Evolutionary conservation across 106 monocot species (phyloP).

Genomic region (Alisma plantagoaquatica): DNA sequence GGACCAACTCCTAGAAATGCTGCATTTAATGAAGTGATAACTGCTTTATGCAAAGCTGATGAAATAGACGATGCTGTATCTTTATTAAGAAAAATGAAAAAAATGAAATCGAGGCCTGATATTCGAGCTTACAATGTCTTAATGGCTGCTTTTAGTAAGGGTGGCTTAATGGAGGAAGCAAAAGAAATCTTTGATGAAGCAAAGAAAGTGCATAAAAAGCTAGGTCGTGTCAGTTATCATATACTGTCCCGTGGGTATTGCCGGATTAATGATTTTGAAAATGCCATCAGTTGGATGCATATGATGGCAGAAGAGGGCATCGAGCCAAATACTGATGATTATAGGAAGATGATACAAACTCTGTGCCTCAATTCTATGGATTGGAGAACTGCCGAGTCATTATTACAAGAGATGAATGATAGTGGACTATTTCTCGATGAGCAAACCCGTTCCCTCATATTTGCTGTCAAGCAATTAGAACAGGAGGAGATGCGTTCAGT

Average conservation of each 20-base stretch:
- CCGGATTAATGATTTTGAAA: slow-evolving; percentile 66
- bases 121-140: slow-evolving; percentile 82
- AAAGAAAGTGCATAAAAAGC: slow-evolving; percentile 50
- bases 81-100: slow-evolving; percentile 55
- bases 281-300: slow-evolving; percentile 59
- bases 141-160: slow-evolving; percentile 79
- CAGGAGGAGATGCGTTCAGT: slow-evolving; percentile 34
- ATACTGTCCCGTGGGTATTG: slow-evolving; percentile 83
- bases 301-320: slow-evolving; percentile 76
- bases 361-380: slow-evolving; percentile 78
- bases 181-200: slow-evolving; percentile 56
- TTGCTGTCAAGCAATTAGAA: slow-evolving; percentile 71
- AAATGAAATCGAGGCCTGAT: slow-evolving; percentile 50
- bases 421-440: slow-evolving; percentile 46
- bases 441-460: slow-evolving; percentile 48
- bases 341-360: slow-evolving; percentile 64
- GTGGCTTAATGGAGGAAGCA: slow-evolving; percentile 77
- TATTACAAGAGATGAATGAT: slow-evolving; percentile 70
- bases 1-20: slow-evolving; percentile 55
- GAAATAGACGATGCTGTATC: slow-evolving; percentile 76
- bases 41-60: slow-evolving; percentile 53
- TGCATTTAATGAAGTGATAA: slow-evolving; percentile 70
- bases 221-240: slow-evolving; percentile 59
- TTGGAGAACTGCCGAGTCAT: slow-evolving; percentile 74
- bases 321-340: slow-evolving; percentile 65